phyloP scores from a whole-genome alignment of 805 yeast species.

The Komagataella populi region DNA sequence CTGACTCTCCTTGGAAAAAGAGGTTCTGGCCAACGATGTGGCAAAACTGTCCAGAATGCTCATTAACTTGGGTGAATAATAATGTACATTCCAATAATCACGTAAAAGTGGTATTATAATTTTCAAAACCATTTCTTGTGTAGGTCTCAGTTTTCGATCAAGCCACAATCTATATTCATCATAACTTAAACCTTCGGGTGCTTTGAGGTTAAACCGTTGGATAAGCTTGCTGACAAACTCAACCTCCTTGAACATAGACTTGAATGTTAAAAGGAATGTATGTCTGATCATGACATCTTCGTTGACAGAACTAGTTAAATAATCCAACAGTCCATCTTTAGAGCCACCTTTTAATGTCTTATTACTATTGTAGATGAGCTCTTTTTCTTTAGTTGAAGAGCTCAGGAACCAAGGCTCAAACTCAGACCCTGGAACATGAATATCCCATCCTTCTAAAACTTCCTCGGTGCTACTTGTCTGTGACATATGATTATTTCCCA shows the following conservation, averaged over 20 bases:
- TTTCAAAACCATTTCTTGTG: slow-evolving; percentile 50
- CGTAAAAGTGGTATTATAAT: slow-evolving; percentile 55
- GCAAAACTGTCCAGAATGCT: slow-evolving; percentile 13
- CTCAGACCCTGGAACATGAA: neutral
- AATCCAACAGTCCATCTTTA: slow-evolving; percentile 61
- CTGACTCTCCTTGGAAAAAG: neutral
- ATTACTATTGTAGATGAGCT: slow-evolving; percentile 43
- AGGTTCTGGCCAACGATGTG: slow-evolving; percentile 5
- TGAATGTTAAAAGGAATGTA: slow-evolving; percentile 61
- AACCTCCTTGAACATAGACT: slow-evolving; percentile 56
- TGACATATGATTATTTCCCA: neutral
- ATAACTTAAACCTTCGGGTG: slow-evolving; percentile 79
- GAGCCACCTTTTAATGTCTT: slow-evolving; percentile 80
- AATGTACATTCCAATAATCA: slow-evolving; percentile 56
- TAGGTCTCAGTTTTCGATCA: slow-evolving; percentile 52
- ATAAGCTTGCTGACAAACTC: slow-evolving; percentile 48
- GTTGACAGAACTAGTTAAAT: slow-evolving; percentile 62
- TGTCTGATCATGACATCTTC: slow-evolving; percentile 51
- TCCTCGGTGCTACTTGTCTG: neutral
- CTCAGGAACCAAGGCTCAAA: slow-evolving; percentile 57
- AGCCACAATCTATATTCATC: slow-evolving; percentile 76
- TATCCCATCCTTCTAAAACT: neutral
- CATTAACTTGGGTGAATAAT: slow-evolving; percentile 30
- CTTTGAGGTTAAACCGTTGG: slow-evolving; percentile 52
- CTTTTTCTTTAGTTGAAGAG: slow-evolving; percentile 41